Percentiles rank a stretch among this genome's conserved stretches.
phyloP scores from a whole-genome alignment of 768 basidiomycete species.

The Candolleomyces aberdarensis region DNA sequence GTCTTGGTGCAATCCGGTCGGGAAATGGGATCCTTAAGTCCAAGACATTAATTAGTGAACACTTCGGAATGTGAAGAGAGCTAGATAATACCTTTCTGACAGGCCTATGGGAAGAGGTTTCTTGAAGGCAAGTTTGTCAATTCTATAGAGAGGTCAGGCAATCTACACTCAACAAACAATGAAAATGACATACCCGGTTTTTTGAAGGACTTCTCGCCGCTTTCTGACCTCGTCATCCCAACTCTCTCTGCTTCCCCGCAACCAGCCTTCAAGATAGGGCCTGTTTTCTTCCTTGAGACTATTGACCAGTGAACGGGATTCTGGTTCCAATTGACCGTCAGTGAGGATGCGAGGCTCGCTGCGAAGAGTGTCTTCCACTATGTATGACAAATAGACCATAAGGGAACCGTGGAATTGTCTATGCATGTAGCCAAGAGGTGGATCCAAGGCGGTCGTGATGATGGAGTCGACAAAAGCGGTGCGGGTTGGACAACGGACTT shows the following conservation, averaged over 20 bases:
- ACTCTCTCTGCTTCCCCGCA: not conserved
- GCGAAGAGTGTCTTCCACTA: not conserved
- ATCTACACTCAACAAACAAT: not conserved
- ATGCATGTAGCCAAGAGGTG: not conserved
- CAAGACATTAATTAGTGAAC: not conserved
- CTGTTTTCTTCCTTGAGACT: not conserved
- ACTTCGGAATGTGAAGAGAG: not conserved
- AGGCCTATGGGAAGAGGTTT: not conserved
- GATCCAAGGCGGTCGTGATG: not conserved
- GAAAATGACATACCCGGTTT: not conserved
- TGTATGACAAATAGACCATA: not conserved
- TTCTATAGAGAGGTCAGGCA: not conserved
- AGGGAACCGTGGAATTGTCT: not conserved
- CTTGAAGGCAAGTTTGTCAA: not conserved
- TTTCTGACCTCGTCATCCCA: not conserved
- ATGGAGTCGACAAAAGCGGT: conserved; percentile 6
- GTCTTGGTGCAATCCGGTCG: not conserved
- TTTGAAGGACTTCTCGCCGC: not conserved
- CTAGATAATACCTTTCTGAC: not conserved
- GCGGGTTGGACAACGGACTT: conserved; percentile 14
- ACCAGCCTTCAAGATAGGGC: not conserved
- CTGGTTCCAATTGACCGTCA: not conserved
- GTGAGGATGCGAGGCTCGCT: not conserved
- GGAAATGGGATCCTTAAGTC: not conserved
- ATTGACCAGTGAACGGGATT: not conserved